Evolutionary conservation across 2,329 filamentous ascomycete species (phyloP).

Genomic region (Arthroderma sp.): DNA sequence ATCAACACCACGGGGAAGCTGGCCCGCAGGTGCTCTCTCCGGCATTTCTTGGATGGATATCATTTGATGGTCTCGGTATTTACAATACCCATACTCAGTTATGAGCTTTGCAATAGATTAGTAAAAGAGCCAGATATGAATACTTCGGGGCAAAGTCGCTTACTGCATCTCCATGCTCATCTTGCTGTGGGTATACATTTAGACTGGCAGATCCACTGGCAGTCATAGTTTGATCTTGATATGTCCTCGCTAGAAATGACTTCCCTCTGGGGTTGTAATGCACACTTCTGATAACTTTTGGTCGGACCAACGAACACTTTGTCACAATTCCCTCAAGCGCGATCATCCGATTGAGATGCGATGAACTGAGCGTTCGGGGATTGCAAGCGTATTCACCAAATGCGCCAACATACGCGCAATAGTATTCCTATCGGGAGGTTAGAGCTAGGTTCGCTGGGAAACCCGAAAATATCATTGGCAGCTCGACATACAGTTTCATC

Average conservation of each 20-base stretch:
- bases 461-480: not conserved
- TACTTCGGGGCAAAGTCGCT: slow-evolving; percentile 8
- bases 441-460: not conserved
- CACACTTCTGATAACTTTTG: slow-evolving; percentile 96
- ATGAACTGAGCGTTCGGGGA: slow-evolving; percentile 77
- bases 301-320: slow-evolving; percentile 84
- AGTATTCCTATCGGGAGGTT: slow-evolving; percentile 44
- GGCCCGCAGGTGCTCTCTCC: slow-evolving; percentile 85
- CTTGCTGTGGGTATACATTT: slow-evolving; percentile 87
- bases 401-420: slow-evolving; percentile 92
- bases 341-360: slow-evolving; percentile 90
- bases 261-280: slow-evolving; percentile 85
- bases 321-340: slow-evolving; percentile 96
- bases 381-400: slow-evolving; percentile 95
- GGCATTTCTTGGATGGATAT: slow-evolving; percentile 99
- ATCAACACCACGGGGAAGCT: slow-evolving; percentile 88
- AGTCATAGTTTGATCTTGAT: slow-evolving; percentile 95
- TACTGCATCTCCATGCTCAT: slow-evolving; percentile 78
- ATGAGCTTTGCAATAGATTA: slow-evolving; percentile 43
- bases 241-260: slow-evolving; percentile 79
- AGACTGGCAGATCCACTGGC: slow-evolving; percentile 72
- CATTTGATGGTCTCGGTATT: slow-evolving; percentile 91
- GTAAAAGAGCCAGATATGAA: not conserved
- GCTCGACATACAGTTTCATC: slow-evolving; percentile 52
- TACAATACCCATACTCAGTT: slow-evolving; percentile 93